Base-by-base conservation (phyloP, 768 basidiomycete species). In the Naganishia antarctica region DNA sequence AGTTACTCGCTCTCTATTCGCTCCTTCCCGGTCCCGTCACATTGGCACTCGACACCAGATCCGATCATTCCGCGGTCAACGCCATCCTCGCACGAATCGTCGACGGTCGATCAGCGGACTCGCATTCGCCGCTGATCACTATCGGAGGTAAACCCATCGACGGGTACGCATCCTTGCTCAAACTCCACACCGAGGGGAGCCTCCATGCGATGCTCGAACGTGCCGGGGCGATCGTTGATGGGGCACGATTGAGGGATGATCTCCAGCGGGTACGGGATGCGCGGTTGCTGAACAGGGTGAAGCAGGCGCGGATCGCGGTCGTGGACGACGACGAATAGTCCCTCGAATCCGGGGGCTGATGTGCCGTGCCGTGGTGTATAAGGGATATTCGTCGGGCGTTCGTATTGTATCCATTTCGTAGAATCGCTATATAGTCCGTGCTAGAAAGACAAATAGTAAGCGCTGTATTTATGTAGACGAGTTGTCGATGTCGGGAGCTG, bases 191-290 rank as follows among this genome's bases (percentile, higher is more conserved):
- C 11, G 53, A 46, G 16, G 61, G 48, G 6, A 31, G n/a, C 23
- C 44, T 67, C 3, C 34, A 41, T 40, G 53, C 25, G 1, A 23
- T 67, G 50, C 34, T 67, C 12, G 43, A 57, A 18, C 47, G 40
- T 8, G 60, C 66, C 5, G 66, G 66, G 4, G 66, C 66, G 1
- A 29, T 63, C 8, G 66, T 67, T 6, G 66, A 67, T 28, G 66
- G 61, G 3, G 26, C 25, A 16, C 31, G 47, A 23, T 45, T 16
- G 25, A 25, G n/a, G 11, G 60, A 51, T 15, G 32, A 59, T 13
- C 29, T 26, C 11, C 34, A 59, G 31, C 40, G 28, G 45, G 57
- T 21, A 16, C 37, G 44, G 43, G 16, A 40, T 28, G 23, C 16
- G 28, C 32, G 26, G 4, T 34, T 57, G 45, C 18, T 6, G 5